These are phyloP conservation scores for Hansfordia pulvinata DNA, from an alignment of 2,329 filamentous ascomycete genomes.

Conservation along the genomic window DNA sequence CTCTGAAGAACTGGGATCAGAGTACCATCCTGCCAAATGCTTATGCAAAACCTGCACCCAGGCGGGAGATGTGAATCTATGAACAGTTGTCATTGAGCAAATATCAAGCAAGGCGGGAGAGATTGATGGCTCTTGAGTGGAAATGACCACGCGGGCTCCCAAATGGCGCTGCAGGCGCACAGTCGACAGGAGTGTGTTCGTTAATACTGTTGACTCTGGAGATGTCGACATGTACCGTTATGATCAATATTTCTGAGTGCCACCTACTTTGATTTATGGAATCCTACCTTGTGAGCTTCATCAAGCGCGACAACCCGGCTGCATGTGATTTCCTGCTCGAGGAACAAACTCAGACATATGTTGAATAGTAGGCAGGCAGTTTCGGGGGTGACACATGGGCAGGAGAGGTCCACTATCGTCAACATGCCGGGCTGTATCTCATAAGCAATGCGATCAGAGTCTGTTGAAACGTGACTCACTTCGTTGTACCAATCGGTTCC, in stretches of 20 bases:
- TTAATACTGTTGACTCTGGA: slow-evolving; percentile 41
- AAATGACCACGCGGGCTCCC: slow-evolving; percentile 53
- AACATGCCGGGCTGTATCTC: slow-evolving; percentile 37
- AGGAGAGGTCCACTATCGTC: slow-evolving; percentile 60
- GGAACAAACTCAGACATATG: slow-evolving; percentile 53
- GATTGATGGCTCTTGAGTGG: slow-evolving; percentile 66
- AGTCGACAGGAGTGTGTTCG: slow-evolving; percentile 42
- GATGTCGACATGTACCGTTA: too few relatives aligned
- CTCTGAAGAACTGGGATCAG: too few relatives aligned
- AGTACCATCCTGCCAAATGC: slow-evolving; percentile 40
- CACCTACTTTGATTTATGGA: slow-evolving; percentile 15
- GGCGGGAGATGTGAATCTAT: slow-evolving; percentile 54
- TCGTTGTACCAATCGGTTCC: slow-evolving; percentile 16
- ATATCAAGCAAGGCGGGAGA: slow-evolving; percentile 56
- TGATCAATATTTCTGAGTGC: too few relatives aligned
- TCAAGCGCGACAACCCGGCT: slow-evolving; percentile 56
- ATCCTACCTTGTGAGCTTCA: slow-evolving; percentile 65
- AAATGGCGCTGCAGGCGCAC: slow-evolving; percentile 62
- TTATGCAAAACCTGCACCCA: slow-evolving; percentile 36
- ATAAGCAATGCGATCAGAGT: too few relatives aligned
- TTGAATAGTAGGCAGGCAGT: slow-evolving; percentile 62
- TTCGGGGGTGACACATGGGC: slow-evolving; percentile 53
- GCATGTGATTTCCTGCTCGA: too few relatives aligned
- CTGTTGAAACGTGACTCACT: too few relatives aligned
- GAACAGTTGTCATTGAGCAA: slow-evolving; percentile 56